phyloP scores from a whole-genome alignment of 495 filamentous ascomycete genomes.

The Bathelium albidoporum region DNA sequence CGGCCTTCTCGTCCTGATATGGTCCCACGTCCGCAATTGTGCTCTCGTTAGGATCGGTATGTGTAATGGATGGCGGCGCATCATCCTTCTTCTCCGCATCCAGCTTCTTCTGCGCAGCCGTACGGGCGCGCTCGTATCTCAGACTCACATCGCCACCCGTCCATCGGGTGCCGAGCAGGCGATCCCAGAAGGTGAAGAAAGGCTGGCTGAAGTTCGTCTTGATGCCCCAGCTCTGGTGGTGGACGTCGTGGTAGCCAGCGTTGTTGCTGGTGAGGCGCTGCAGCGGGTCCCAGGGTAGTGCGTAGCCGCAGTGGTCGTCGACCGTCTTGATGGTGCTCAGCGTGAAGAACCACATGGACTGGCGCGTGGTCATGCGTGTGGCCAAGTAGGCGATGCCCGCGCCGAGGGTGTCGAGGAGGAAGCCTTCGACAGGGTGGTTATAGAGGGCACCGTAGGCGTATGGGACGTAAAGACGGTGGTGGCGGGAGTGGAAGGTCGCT shows the following conservation, averaged over 20 bases:
- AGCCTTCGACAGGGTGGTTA: slow-evolving; percentile 89
- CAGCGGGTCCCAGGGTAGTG: slow-evolving; percentile 88
- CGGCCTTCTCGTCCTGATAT: background rate
- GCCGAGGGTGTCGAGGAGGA: slow-evolving; percentile 83
- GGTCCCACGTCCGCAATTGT: background rate
- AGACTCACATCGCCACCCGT: slow-evolving; percentile 47
- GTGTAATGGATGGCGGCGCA: slow-evolving; percentile 6
- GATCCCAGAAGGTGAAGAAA: slow-evolving; percentile 82
- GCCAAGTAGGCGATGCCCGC: slow-evolving; percentile 71
- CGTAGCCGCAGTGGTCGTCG: slow-evolving; percentile 93
- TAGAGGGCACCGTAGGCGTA: slow-evolving; percentile 96
- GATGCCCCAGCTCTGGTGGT: slow-evolving; percentile 99
- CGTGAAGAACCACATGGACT: slow-evolving; percentile 78
- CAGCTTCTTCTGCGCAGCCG: slow-evolving; percentile 27
- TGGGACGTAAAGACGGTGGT: slow-evolving; percentile 92
- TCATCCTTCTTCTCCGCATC: slow-evolving; percentile 12
- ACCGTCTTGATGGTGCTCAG: slow-evolving; percentile 86
- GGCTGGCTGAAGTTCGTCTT: slow-evolving; percentile 71
- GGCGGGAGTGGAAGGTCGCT: slow-evolving; percentile 76
- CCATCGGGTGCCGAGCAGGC: slow-evolving; percentile 61
- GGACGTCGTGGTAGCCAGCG: slow-evolving; percentile 90
- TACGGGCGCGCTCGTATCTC: slow-evolving; percentile 35
- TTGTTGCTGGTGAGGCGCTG: slow-evolving; percentile 89
- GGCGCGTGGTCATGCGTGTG: slow-evolving; percentile 63
- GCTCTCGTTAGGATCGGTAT: background rate